These are phyloP conservation scores for Pythium coloratum DNA, from an alignment of 352 stramenopile genomes.

Conservation along the genomic window DNA sequence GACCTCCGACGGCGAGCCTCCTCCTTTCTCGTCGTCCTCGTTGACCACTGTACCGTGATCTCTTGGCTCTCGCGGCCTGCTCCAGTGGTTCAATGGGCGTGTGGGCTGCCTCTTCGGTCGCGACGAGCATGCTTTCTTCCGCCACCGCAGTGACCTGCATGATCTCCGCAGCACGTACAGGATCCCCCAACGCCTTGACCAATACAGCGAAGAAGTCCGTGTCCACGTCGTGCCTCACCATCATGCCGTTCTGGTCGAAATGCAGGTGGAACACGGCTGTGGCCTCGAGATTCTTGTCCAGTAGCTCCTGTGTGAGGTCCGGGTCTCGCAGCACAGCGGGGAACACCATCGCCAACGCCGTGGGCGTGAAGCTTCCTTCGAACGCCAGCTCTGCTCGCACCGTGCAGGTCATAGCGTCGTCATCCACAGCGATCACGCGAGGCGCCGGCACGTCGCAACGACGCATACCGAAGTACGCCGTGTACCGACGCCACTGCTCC, in stretches of 20 bases:
- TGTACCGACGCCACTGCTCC: conserved; percentile 25
- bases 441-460: conserved; percentile 5
- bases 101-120: neutral
- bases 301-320: conserved; percentile 7
- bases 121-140: conserved; percentile 5
- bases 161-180: neutral
- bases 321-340: conserved; percentile 5
- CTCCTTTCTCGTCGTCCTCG: neutral
- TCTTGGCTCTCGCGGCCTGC: neutral
- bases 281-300: neutral
- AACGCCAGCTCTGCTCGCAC: conserved; percentile 12
- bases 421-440: neutral
- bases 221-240: conserved; percentile 13
- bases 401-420: conserved; percentile 8
- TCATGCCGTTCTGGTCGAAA: conserved; percentile 4
- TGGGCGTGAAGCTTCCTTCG: conserved; percentile 11
- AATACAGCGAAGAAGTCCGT: conserved; percentile 7
- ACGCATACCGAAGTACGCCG: conserved; percentile 14
- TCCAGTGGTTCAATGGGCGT: neutral
- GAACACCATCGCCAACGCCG: conserved; percentile 16
- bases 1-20: neutral
- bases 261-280: neutral
- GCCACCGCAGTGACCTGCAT: neutral
- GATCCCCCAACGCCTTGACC: neutral
- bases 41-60: neutral